Evolutionary conservation across 2,329 filamentous ascomycete species (phyloP).

Genomic region (Aspergillus latus): DNA sequence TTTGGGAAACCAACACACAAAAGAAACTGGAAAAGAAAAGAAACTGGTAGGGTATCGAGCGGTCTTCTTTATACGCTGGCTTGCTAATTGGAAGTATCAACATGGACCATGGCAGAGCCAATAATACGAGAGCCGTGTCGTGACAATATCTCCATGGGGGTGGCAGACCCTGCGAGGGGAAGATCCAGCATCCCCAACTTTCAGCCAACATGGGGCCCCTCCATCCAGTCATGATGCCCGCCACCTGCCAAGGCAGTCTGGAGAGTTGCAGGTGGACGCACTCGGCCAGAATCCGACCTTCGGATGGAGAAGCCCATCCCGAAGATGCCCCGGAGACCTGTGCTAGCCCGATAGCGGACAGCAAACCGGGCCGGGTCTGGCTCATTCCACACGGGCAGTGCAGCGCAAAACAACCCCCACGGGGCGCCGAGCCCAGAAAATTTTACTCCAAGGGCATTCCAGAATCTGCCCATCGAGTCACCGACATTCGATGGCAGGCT

Average conservation of each 20-base stretch:
- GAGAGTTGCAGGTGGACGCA: background rate
- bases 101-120: no score
- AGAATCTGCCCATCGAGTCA: no score
- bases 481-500: no score
- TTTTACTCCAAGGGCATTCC: no score
- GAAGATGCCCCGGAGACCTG: background rate
- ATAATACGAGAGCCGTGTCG: background rate
- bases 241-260: slow-evolving; percentile 18
- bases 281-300: background rate
- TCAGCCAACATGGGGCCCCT: background rate
- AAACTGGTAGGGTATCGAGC: background rate
- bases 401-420: no score
- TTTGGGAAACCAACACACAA: no score
- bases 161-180: slow-evolving; percentile 13
- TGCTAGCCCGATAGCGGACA: background rate
- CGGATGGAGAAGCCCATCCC: background rate
- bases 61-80: background rate
- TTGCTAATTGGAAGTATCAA: background rate
- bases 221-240: slow-evolving; percentile 36
- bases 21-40: background rate
- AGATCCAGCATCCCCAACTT: background rate
- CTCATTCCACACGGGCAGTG: no score
- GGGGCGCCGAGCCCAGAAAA: no score
- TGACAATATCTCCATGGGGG: background rate
- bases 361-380: background rate